Evolutionary conservation across 768 basidiomycete genomes (phyloP).

Genomic region (Cantharellus anzutake): DNA sequence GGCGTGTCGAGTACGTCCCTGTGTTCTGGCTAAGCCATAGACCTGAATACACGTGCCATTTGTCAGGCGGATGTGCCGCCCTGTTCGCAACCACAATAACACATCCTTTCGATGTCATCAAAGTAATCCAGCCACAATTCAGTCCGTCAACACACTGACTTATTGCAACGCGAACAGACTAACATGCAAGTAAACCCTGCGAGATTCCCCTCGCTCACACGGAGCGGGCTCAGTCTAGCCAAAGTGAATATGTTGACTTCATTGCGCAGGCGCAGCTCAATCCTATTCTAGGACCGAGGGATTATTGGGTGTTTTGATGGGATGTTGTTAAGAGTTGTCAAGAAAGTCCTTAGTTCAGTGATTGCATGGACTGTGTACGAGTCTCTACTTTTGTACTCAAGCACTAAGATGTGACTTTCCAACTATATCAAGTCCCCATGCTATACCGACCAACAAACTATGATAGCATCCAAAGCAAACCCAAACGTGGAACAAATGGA

Average conservation of each 20-base stretch:
- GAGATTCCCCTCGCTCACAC: conserved; percentile 49
- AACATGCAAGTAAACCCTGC: conserved; percentile 72
- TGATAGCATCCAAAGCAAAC: neutral
- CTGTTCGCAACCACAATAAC: conserved; percentile 70
- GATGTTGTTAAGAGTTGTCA: conserved; percentile 55
- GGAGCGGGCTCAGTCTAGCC: conserved; percentile 50
- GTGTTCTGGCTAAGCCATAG: conserved; percentile 4
- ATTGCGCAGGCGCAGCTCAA: neutral
- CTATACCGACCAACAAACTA: neutral
- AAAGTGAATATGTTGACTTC: conserved; percentile 11
- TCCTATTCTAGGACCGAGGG: conserved; percentile 48
- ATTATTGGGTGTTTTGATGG: conserved; percentile 72
- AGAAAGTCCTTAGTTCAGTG: conserved; percentile 36
- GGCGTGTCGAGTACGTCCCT: neutral
- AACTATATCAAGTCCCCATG: too few relatives aligned
- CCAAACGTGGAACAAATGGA: neutral
- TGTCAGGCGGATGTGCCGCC: conserved; percentile 64
- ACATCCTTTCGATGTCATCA: conserved; percentile 88
- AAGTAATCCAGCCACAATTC: conserved; percentile 27
- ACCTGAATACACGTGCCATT: neutral
- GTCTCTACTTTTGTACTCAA: neutral
- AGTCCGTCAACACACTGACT: neutral
- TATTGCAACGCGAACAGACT: conserved; percentile 30
- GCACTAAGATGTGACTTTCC: too few relatives aligned
- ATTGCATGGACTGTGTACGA: conserved; percentile 10